Base-by-base conservation (phyloP, 805 yeast species). In the Cyberlindnera veronae region DNA sequence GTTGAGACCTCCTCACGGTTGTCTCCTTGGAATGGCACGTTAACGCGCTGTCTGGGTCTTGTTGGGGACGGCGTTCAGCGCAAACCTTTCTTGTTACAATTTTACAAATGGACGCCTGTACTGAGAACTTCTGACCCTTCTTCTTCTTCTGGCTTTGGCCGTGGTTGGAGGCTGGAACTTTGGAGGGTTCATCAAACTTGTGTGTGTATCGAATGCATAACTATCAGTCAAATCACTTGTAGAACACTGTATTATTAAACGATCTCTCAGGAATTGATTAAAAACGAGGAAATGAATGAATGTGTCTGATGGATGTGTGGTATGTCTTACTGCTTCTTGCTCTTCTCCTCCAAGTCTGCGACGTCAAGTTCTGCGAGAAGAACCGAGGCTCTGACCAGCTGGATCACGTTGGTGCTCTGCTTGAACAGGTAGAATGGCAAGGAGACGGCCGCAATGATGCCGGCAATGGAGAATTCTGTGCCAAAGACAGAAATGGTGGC, bases 401-500 rank as follows among this genome's bases (percentile, higher is more conserved):
- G 99, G 45, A 93, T 77, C 16, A 87, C 80, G 60, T 95, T 93
- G 48, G 95, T 84, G 42, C 82, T 63, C 68, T 93, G 99, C 67
- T 93, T 93, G 68, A 89, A 86, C 16, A 78, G 60, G 87, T 95
- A 93, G 39, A 90, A 73, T 22, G 99, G 99, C 46, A 84, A 72
- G 47, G 89, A 77, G 27, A 79, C 46, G 50, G 74, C 67, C 13
- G 75, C 75, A 51, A 81, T 56, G 32, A 74, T 56, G 15, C 84
- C 76, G 15, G 87, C 88, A 53, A 77, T 63, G 63, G 83, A 78
- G 51, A 74, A 69, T 2, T 66, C 66, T 7, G 57, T 33, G n/a
- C 49, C 64, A 51, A 40, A 54, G 41, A 53, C 35, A 4, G 55
- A 55, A 52, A 48, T 65, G 60, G 39, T 44, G 27, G 38, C 42